These are phyloP conservation scores for Phaeodactylum tricornutum DNA, from an alignment of 108 stramenopile genomes.

Conservation along the genomic window DNA sequence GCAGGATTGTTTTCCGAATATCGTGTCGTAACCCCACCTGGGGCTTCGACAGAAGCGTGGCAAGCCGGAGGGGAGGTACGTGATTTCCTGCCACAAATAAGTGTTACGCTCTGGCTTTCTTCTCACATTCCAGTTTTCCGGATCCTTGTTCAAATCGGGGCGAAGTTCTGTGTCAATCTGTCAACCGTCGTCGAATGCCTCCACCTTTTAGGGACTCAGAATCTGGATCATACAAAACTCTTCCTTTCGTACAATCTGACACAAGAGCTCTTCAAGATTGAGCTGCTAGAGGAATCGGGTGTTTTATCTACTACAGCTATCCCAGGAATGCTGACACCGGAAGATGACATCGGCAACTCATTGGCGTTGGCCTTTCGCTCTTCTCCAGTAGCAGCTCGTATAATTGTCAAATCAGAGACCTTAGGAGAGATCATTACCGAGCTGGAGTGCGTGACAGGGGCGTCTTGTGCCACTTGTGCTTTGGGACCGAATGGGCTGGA, in stretches of 20 bases:
- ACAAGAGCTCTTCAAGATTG: slow-evolving; percentile 44
- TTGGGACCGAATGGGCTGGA: slow-evolving; percentile 30
- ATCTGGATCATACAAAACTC: slow-evolving; percentile 31
- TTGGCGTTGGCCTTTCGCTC: slow-evolving; percentile 54
- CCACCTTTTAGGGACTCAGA: slow-evolving; percentile 34
- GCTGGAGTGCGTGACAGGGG: slow-evolving; percentile 39
- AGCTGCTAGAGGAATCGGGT: slow-evolving; percentile 17
- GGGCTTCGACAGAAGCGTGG: background rate
- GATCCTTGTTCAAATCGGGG: slow-evolving; percentile 10
- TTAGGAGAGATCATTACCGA: slow-evolving; percentile 35
- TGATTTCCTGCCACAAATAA: slow-evolving; percentile 4
- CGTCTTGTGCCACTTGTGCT: slow-evolving; percentile 22
- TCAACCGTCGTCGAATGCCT: slow-evolving; percentile 55
- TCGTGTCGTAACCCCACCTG: slow-evolving; percentile 17
- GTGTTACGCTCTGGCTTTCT: background rate
- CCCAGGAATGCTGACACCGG: slow-evolving; percentile 12
- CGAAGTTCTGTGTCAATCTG: slow-evolving; percentile 54
- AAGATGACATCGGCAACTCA: slow-evolving; percentile 3
- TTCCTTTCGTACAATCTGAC: slow-evolving; percentile 44
- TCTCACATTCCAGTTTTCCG: slow-evolving; percentile 1
- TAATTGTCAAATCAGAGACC: slow-evolving; percentile 36
- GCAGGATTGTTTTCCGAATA: slow-evolving; percentile 51
- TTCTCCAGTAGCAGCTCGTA: slow-evolving; percentile 32
- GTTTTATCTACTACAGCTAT: slow-evolving; percentile 17
- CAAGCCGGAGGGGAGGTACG: slow-evolving; percentile 3